Evolutionary conservation across 2,329 filamentous ascomycete species (phyloP).

Genomic region (Mariannaea elegans): DNA sequence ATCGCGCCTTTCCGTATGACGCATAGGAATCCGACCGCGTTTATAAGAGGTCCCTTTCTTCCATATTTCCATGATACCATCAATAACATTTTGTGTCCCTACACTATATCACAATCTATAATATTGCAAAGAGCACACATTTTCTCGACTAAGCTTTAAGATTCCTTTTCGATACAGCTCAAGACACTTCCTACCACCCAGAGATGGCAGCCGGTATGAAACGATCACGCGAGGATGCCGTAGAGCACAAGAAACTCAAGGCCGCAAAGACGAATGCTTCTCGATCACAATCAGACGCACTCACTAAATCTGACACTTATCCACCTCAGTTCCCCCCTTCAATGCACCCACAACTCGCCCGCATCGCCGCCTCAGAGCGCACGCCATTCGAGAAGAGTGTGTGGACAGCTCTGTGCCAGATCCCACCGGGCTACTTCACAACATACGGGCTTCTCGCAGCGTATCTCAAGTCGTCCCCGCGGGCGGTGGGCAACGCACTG

Average conservation of each 20-base stretch:
- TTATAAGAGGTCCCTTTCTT: slow-evolving; percentile 4
- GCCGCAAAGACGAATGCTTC: slow-evolving; percentile 12
- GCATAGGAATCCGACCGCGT: slow-evolving; percentile 11
- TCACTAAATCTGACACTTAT: slow-evolving; percentile 6
- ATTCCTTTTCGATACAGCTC: no score
- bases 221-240: slow-evolving; percentile 30
- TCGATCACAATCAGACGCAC: slow-evolving; percentile 6
- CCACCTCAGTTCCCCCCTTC: slow-evolving; percentile 12
- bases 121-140: no score
- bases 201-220: slow-evolving; percentile 29
- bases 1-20: slow-evolving; percentile 34
- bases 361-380: slow-evolving; percentile 54
- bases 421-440: slow-evolving; percentile 78
- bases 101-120: neutral
- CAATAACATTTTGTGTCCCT: neutral
- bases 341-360: slow-evolving; percentile 52
- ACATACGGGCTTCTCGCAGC: slow-evolving; percentile 79
- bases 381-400: slow-evolving; percentile 70
- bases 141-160: no score
- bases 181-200: neutral
- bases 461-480: slow-evolving; percentile 74
- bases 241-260: slow-evolving; percentile 26
- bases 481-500: slow-evolving; percentile 81
- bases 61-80: neutral
- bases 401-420: slow-evolving; percentile 78